phyloP scores from a whole-genome alignment of 148 eudicot genomes.

The Selenicereus undatus region DNA sequence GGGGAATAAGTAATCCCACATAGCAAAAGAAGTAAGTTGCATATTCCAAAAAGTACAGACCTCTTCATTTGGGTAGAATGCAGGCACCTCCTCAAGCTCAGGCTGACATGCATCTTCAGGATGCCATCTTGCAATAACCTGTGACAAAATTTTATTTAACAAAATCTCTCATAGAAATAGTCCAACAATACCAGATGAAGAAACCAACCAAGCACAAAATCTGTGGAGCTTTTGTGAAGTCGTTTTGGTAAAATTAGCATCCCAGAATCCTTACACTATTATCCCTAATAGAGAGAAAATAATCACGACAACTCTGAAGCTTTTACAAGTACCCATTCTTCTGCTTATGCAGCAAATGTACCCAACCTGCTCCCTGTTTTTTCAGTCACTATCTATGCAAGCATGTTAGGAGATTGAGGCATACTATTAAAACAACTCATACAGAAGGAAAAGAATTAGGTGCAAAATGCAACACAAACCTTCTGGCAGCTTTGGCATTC shows the following conservation, averaged over 20 bases:
- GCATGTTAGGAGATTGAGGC: neutral
- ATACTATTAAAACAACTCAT: neutral
- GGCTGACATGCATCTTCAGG: slow-evolving; percentile 79
- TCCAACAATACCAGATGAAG: neutral
- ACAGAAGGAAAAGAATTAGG: neutral
- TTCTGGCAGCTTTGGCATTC: slow-evolving; percentile 79
- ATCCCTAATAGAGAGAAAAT: neutral
- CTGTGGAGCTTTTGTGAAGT: neutral
- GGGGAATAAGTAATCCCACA: neutral
- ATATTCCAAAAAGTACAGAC: slow-evolving; percentile 30
- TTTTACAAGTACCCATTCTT: neutral
- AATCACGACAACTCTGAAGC: neutral
- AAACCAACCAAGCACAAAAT: slow-evolving; percentile 10
- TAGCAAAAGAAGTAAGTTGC: neutral
- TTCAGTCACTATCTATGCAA: neutral
- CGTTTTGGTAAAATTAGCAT: neutral
- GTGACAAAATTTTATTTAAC: slow-evolving; percentile 18
- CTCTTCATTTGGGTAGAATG: slow-evolving; percentile 91
- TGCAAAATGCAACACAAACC: slow-evolving; percentile 40
- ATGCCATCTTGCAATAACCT: slow-evolving; percentile 91
- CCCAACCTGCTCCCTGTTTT: neutral
- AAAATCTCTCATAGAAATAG: neutral
- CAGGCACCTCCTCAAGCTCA: slow-evolving; percentile 82
- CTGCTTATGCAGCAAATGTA: neutral
- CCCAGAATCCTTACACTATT: neutral